Percentiles rank a stretch among this genome's conserved stretches.
phyloP scores from a whole-genome alignment of 129 eudicot genomes.

The Kitagawia praeruptora region DNA sequence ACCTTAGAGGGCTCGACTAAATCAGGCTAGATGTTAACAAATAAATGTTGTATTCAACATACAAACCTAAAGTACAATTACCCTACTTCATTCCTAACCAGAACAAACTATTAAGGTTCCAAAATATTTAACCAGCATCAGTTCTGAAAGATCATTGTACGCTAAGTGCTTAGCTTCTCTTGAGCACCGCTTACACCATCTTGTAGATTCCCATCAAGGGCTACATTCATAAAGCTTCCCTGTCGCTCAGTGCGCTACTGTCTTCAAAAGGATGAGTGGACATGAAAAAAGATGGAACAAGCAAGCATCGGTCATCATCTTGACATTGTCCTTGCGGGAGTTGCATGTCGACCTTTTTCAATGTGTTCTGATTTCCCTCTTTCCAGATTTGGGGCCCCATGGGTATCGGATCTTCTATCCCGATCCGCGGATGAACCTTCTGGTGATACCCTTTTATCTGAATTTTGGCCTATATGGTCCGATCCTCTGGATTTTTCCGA shows the following conservation, averaged over 20 bases:
- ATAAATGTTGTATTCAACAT: constrained; percentile 1
- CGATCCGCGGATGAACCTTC: constrained; percentile 20
- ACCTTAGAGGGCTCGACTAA: constrained; percentile 5
- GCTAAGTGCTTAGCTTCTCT: background rate
- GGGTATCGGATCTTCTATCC: constrained; percentile 21
- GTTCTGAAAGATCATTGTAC: background rate
- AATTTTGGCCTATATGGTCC: constrained; percentile 12
- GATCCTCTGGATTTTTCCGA: constrained; percentile 11
- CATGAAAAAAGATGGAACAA: background rate
- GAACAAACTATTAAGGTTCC: background rate
- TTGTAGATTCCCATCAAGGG: background rate
- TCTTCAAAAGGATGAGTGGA: constrained; percentile 2
- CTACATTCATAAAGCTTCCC: background rate
- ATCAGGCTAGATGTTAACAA: background rate
- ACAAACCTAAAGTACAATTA: constrained; percentile 10
- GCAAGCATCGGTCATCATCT: constrained; percentile 22
- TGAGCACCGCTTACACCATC: background rate
- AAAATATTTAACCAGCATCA: background rate
- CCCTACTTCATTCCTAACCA: constrained; percentile 1
- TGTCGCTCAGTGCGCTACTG: background rate
- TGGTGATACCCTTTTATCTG: constrained; percentile 6
- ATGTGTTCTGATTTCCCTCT: constrained; percentile 30
- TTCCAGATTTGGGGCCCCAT: constrained; percentile 20
- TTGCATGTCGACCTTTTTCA: constrained; percentile 22
- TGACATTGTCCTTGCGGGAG: constrained; percentile 33